Evolutionary conservation across 2,329 filamentous ascomycete species (phyloP).

Genomic region (Aspergillus sp.): DNA sequence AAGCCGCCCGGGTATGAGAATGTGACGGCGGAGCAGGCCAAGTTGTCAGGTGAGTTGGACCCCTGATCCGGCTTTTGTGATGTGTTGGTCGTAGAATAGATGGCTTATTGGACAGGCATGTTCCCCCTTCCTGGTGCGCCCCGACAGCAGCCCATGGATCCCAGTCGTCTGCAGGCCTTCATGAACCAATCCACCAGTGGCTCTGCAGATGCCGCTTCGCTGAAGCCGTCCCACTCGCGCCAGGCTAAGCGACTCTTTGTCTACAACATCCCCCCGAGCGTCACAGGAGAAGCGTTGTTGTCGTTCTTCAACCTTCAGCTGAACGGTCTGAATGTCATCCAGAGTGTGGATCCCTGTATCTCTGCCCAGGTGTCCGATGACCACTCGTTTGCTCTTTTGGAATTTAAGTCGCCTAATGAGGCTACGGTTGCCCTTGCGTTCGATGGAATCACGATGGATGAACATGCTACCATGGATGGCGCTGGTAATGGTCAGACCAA

Average conservation of each 20-base stretch:
- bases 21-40: conserved; percentile 96
- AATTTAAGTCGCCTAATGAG: conserved; percentile 85
- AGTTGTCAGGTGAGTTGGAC: conserved; percentile 66
- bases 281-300: conserved; percentile 73
- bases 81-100: not conserved
- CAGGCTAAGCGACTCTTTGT: conserved; percentile 91
- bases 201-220: conserved; percentile 66
- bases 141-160: conserved; percentile 92
- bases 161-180: conserved; percentile 88
- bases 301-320: conserved; percentile 95
- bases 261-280: conserved; percentile 72
- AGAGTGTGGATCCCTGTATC: conserved; percentile 78
- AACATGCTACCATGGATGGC: conserved; percentile 57
- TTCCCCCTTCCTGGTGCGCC: conserved; percentile 96
- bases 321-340: conserved; percentile 91
- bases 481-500: conserved; percentile 40
- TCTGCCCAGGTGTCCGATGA: conserved; percentile 80
- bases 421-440: conserved; percentile 88
- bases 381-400: conserved; percentile 76
- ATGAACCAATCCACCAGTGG: conserved; percentile 83
- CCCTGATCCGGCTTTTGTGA: not conserved
- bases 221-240: conserved; percentile 89
- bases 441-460: conserved; percentile 85
- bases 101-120: conserved; percentile 62
- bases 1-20: conserved; percentile 98